Conservation (phyloP, 2,329 filamentous ascomycete genomes). For the Teratosphaeria viscida region DNA sequence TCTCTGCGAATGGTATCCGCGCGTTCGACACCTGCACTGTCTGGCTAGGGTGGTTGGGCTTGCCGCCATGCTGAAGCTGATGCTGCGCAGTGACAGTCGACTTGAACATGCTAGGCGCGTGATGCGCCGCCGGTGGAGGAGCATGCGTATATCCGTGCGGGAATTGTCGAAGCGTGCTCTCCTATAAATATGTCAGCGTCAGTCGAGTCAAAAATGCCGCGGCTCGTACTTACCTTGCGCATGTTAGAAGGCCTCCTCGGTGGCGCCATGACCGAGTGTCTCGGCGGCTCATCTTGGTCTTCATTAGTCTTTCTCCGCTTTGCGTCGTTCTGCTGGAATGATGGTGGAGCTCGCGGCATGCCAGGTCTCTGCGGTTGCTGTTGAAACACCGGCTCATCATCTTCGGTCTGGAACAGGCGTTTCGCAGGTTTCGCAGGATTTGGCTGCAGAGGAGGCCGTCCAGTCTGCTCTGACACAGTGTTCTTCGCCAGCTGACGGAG, state of each 20-base stretch:
- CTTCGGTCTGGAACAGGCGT: conserved; percentile 57
- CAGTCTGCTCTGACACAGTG: conserved; percentile 51
- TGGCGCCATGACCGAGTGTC: conserved; percentile 63
- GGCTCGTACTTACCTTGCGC: conserved; percentile 50
- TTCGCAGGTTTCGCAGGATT: conserved; percentile 66
- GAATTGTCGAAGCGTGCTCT: conserved; percentile 47
- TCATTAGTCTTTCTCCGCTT: conserved; percentile 76
- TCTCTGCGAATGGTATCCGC: conserved; percentile 80
- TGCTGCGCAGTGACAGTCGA: conserved; percentile 57
- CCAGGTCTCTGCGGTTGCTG: conserved; percentile 49
- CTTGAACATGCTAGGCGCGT: conserved; percentile 48
- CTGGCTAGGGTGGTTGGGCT: conserved; percentile 57
- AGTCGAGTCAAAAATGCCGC: neutral
- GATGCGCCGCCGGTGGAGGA: conserved; percentile 42
- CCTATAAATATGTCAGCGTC: conserved; percentile 33
- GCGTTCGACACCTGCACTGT: conserved; percentile 81
- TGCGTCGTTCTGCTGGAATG: conserved; percentile 54
- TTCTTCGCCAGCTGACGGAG: conserved; percentile 52
- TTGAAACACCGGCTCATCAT: conserved; percentile 49
- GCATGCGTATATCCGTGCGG: conserved; percentile 52
- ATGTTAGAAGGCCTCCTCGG: conserved; percentile 72
- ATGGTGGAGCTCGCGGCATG: conserved; percentile 41
- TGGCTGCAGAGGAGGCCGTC: conserved; percentile 49
- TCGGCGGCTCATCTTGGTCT: conserved; percentile 49
- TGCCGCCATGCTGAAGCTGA: conserved; percentile 49